Percentiles rank a stretch among this genome's conserved stretches.
These are phyloP conservation scores for Haematococcus sp. DNA, from an alignment of 139 green algal genomes.

Conservation along the genomic window DNA sequence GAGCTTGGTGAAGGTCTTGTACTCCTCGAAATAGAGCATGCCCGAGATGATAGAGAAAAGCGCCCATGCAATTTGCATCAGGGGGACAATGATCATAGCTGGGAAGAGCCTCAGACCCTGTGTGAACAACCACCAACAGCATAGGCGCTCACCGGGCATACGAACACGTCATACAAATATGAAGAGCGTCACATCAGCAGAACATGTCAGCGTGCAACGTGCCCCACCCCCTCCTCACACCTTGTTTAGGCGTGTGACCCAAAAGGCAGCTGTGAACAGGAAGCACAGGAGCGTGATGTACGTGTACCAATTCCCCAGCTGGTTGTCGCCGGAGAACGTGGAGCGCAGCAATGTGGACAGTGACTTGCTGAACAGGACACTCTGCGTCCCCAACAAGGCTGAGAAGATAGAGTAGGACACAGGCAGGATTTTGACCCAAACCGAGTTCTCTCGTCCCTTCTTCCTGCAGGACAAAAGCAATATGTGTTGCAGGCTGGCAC, in stretches of 20 bases:
- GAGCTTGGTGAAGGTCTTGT: slow-evolving; percentile 52
- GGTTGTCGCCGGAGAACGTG: slow-evolving; percentile 62
- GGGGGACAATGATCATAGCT: slow-evolving; percentile 82
- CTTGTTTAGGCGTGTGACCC: slow-evolving; percentile 80
- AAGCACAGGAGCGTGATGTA: slow-evolving; percentile 73
- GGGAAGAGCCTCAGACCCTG: slow-evolving; percentile 80
- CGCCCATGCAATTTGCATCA: slow-evolving; percentile 85
- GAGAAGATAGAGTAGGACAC: slow-evolving; percentile 76
- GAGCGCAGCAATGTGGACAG: slow-evolving; percentile 78
- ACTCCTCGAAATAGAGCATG: slow-evolving; percentile 84
- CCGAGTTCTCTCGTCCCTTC: background rate
- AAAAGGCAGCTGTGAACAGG: slow-evolving; percentile 70
- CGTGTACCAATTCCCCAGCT: slow-evolving; percentile 79
- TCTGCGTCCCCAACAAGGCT: slow-evolving; percentile 80
- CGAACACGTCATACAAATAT: background rate
- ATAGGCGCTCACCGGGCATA: too few species aligned
- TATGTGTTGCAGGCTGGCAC: too few species aligned
- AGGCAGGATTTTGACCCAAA: slow-evolving; percentile 63
- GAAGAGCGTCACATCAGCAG: background rate
- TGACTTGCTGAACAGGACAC: slow-evolving; percentile 82
- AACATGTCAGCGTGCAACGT: background rate
- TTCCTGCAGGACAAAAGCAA: slow-evolving; percentile 9
- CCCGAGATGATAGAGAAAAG: slow-evolving; percentile 78
- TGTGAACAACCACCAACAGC: background rate
- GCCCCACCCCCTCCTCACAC: slow-evolving; percentile 19